Base-by-base conservation (phyloP, 805 yeast genomes). In the Ogataea kodamae region DNA sequence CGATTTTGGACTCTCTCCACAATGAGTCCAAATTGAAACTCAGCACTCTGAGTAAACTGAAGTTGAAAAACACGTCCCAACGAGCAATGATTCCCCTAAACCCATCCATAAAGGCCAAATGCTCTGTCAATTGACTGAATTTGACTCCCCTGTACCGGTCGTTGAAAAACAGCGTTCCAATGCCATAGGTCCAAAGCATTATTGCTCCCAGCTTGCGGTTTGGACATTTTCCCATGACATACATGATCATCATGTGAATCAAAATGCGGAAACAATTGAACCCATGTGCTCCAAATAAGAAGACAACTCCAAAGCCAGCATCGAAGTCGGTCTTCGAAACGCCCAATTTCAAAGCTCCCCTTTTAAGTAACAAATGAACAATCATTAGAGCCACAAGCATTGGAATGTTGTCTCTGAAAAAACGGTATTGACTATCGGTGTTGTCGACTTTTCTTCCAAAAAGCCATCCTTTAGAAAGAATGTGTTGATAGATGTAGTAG, bases 41-140 rank as follows among this genome's bases (percentile, higher is more conserved):
- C 28, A 92, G 62, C 71, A 88, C 76, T 50, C 97, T 72, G 34
- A 92, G 68, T 40, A 90, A 63, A 1, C 95, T 81, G 60, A 94
- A 88, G 61, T 92, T 92, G 69, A 78, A 92, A 49, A 84, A 86
- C 3, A 92, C 97, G 54, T 92, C 97, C 99, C 99, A 92, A 49
- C 97, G 71, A 11, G 77, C 68, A 41, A 92, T 79, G 9, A 89
- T 70, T 1, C 97, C 97, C 29, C 72, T 70, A 47, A 73, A 81
- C 1, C 72, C 70, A 50, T 87, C 95, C 47, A 84, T 57, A 22
- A 72, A 61, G 0, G 65, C 29, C 12, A 54, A n/a, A 84, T 55
- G 2, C 48, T 40, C 0, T 68, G 51, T 33, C 54, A 77, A 27
- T 7, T 52, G 48, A 0, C 74, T 79, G 28, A 72, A 69, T 14